Conservation (phyloP, 2,329 filamentous ascomycete genomes). For the Colletotrichum sp. region DNA sequence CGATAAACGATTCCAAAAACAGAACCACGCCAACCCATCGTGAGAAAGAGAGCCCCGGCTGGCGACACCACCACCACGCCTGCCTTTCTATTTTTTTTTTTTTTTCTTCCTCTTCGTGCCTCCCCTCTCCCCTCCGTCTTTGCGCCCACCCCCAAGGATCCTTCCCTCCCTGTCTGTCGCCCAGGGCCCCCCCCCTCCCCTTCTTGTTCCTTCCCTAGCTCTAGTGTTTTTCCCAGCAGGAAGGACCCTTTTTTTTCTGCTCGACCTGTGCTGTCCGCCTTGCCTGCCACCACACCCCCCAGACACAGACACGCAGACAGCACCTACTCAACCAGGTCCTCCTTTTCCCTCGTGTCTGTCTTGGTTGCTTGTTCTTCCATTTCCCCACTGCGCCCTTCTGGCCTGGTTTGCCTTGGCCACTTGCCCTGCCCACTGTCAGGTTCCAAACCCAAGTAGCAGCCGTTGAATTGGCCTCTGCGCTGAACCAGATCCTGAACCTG, state of each 20-base stretch:
- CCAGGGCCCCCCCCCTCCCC: background rate
- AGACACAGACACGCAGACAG: background rate
- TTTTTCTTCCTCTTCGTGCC: background rate
- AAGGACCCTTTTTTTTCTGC: constrained; percentile 8
- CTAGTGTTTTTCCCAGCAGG: background rate
- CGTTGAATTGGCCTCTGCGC: background rate
- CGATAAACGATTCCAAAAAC: background rate
- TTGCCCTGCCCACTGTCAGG: background rate
- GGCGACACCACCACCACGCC: background rate
- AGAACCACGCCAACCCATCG: background rate
- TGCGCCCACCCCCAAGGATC: constrained; percentile 2
- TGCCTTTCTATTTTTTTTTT: background rate
- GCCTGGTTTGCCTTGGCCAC: background rate
- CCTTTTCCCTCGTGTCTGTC: constrained; percentile 1
- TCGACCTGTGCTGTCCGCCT: background rate
- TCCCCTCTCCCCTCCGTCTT: background rate
- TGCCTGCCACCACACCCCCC: background rate
- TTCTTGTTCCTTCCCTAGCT: background rate
- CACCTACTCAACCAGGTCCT: background rate
- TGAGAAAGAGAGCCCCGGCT: background rate
- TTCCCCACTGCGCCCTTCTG: background rate
- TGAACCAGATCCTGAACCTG: background rate
- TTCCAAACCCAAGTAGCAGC: background rate
- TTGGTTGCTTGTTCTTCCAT: background rate
- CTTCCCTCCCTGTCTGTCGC: background rate